Percentiles rank a stretch among this genome's conserved stretches.
phyloP scores from a whole-genome alignment of 176 grass and related monocot genomes.

The Aechmea fasciata region DNA sequence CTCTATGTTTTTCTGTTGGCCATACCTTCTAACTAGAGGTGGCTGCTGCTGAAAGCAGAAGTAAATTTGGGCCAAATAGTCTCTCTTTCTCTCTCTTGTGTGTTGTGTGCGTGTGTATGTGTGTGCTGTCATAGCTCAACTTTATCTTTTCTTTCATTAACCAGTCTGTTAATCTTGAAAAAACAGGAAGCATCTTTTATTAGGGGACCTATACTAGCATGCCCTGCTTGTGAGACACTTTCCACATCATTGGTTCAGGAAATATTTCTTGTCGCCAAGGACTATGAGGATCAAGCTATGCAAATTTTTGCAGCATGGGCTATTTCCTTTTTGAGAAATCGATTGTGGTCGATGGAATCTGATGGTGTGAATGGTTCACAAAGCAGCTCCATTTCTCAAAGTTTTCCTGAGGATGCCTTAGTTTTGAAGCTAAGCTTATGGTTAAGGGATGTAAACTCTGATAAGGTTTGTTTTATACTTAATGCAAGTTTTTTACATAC shows the following conservation, averaged over 20 bases:
- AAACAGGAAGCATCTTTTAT: constrained; percentile 61
- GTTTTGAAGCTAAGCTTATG: constrained; percentile 75
- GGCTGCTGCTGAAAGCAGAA: too few species aligned
- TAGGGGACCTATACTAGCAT: constrained; percentile 51
- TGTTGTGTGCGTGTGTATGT: background rate
- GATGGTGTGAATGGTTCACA: constrained; percentile 36
- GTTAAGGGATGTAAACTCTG: constrained; percentile 55
- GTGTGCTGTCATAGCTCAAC: background rate
- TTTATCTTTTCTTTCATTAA: constrained; percentile 17
- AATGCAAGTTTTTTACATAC: background rate
- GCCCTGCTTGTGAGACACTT: constrained; percentile 59
- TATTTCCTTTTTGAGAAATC: constrained; percentile 73
- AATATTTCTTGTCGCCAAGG: constrained; percentile 87
- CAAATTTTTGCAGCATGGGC: constrained; percentile 76
- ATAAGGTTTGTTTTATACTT: constrained; percentile 44
- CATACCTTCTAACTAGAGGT: too few species aligned
- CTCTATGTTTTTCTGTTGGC: too few species aligned
- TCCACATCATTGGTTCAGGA: constrained; percentile 64
- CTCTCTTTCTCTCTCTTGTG: background rate
- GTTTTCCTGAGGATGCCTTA: constrained; percentile 61
- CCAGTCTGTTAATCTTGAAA: constrained; percentile 16
- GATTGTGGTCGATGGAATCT: constrained; percentile 43
- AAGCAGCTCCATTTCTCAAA: constrained; percentile 36
- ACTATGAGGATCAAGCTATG: constrained; percentile 54
- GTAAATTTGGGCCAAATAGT: too few species aligned